phyloP scores from a whole-genome alignment of 371 early-diverging fungal species.

The Entomophthora muscae region DNA sequence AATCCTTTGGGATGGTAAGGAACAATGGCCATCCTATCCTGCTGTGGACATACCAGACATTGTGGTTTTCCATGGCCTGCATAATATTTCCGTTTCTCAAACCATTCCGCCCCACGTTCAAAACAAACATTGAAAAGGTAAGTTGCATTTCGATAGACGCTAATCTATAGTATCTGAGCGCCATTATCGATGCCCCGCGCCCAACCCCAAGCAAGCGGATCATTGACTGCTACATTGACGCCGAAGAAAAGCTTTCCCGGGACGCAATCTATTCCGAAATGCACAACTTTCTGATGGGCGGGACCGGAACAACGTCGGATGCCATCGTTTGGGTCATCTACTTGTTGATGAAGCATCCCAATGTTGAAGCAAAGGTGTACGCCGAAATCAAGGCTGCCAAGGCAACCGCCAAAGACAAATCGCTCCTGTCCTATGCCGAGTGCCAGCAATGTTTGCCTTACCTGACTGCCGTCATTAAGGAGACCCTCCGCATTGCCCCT shows the following conservation, averaged over 20 bases:
- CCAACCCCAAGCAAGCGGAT: not conserved
- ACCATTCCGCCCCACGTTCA: not conserved
- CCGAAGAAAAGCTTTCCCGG: not conserved
- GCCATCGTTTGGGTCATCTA: slow-evolving; percentile 1
- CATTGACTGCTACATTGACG: not conserved
- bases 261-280: not conserved
- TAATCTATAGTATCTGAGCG: not conserved
- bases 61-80: not conserved
- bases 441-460: not conserved
- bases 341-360: not conserved
- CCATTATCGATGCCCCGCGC: not conserved
- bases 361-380: not conserved
- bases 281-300: not conserved
- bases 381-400: not conserved
- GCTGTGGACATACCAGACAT: not conserved
- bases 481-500: not conserved
- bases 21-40: not conserved
- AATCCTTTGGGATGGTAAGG: not conserved
- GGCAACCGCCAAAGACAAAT: not conserved
- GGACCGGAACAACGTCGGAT: not conserved
- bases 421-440: not conserved
- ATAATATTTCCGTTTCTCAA: not conserved
- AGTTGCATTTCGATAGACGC: not conserved
- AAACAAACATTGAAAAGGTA: not conserved
- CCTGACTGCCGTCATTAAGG: slow-evolving; percentile 1